Evolutionary conservation across 2,329 filamentous ascomycete species (phyloP).

Genomic region (Talaromyces sp.): DNA sequence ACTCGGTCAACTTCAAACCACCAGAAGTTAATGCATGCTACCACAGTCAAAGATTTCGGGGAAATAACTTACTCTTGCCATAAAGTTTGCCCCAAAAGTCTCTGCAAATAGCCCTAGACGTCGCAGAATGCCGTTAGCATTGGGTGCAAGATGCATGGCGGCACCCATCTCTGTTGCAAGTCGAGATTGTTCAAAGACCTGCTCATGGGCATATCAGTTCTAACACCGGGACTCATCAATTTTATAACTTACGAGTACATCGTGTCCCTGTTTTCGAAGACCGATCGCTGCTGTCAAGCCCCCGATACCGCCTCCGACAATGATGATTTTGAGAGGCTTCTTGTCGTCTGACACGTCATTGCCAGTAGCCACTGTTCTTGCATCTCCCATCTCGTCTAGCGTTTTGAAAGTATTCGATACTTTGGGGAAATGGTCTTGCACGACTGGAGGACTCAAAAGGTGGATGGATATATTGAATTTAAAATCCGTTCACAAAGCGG

Average conservation of each 20-base stretch:
- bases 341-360: neutral
- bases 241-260: constrained; percentile 25
- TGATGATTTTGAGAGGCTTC: constrained; percentile 19
- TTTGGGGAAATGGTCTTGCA: neutral
- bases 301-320: constrained; percentile 31
- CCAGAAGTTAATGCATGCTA: neutral
- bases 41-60: neutral
- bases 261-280: constrained; percentile 49
- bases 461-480: too few relatives aligned
- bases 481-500: neutral
- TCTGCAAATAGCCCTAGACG: constrained; percentile 40
- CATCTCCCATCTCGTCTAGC: neutral
- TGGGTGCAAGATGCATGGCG: constrained; percentile 59
- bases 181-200: constrained; percentile 54
- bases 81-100: constrained; percentile 35
- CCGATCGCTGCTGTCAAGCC: constrained; percentile 39
- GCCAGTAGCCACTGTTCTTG: neutral
- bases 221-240: neutral
- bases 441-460: too few relatives aligned
- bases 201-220: neutral
- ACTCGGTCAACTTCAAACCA: constrained; percentile 29
- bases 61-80: constrained; percentile 17
- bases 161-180: constrained; percentile 55
- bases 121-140: constrained; percentile 53
- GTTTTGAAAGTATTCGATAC: neutral